Percentiles rank a stretch among this genome's conserved stretches.
Conservation (phyloP, 352 stramenopile genomes). For the Blastocystis hominis region DNA sequence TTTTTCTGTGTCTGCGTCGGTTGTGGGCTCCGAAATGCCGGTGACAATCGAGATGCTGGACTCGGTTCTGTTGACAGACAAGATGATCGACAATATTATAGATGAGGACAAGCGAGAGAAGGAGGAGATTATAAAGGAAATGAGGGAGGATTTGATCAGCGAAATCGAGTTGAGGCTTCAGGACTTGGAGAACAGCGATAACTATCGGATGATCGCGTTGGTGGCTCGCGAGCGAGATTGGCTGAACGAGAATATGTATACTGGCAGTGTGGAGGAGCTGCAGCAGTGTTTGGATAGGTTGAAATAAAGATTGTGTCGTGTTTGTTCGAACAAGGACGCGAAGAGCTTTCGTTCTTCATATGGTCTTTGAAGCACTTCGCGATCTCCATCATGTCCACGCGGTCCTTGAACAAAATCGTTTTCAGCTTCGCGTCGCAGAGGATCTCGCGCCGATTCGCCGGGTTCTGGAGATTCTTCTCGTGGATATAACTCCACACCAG, state of each 20-base stretch:
- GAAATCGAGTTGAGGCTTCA: not conserved
- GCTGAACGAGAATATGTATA: not conserved
- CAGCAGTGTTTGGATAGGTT: no score
- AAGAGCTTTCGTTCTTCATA: not conserved
- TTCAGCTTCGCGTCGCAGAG: conserved; percentile 75
- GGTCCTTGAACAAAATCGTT: conserved; percentile 63
- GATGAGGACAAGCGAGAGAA: not conserved
- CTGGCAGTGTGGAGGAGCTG: not conserved
- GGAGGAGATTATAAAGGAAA: not conserved
- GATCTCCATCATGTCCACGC: conserved; percentile 61
- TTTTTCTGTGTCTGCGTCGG: not conserved
- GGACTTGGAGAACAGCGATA: not conserved
- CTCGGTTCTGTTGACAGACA: not conserved
- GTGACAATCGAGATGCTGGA: conserved; percentile 26
- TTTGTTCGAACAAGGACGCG: no score
- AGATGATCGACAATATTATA: not conserved
- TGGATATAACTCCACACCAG: conserved; percentile 87
- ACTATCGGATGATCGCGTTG: not conserved
- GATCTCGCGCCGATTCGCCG: conserved; percentile 81
- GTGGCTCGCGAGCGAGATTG: no score
- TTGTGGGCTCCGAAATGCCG: not conserved
- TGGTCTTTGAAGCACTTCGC: not conserved
- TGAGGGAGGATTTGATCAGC: not conserved
- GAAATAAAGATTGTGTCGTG: no score
- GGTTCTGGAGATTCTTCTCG: conserved; percentile 84